Conservation (phyloP, 257 asterid species). For the Ocimum tenuiflorum region DNA sequence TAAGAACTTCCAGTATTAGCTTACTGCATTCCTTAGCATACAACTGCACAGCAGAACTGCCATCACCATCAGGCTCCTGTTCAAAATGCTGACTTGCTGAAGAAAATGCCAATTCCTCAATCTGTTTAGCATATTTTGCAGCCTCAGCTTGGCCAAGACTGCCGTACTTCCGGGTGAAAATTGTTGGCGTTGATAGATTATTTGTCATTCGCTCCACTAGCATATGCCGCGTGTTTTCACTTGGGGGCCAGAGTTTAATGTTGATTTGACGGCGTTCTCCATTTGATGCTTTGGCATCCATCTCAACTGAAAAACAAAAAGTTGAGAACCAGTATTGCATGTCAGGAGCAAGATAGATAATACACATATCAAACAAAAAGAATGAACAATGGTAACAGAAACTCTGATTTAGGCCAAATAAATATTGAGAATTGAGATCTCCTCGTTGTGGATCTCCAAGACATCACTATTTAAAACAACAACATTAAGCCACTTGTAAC, state of each 20-base stretch:
- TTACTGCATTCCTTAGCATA: slow-evolving; percentile 91
- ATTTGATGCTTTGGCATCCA: slow-evolving; percentile 53
- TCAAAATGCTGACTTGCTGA: slow-evolving; percentile 56
- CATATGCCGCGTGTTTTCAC: slow-evolving; percentile 65
- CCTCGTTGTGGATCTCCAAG: background rate
- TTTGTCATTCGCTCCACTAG: slow-evolving; percentile 72
- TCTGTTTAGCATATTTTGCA: slow-evolving; percentile 45
- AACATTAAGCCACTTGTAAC: background rate
- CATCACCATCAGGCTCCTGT: slow-evolving; percentile 93
- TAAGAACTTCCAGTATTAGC: slow-evolving; percentile 67
- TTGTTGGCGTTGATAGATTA: slow-evolving; percentile 83
- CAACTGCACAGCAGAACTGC: slow-evolving; percentile 88
- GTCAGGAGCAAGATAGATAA: background rate
- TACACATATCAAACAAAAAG: background rate
- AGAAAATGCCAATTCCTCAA: slow-evolving; percentile 69
- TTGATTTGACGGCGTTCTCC: slow-evolving; percentile 58
- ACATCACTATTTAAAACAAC: background rate
- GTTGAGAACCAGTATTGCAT: background rate
- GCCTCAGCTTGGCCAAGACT: slow-evolving; percentile 55
- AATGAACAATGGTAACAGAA: too few species aligned
- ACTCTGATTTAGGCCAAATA: background rate
- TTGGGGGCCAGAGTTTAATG: slow-evolving; percentile 96
- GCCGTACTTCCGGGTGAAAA: slow-evolving; percentile 84
- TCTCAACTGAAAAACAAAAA: slow-evolving; percentile 22
- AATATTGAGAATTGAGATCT: background rate